These are phyloP conservation scores for Hsuehochloa calcarea DNA, from an alignment of 176 grass and related monocot species.

Conservation along the genomic window DNA sequence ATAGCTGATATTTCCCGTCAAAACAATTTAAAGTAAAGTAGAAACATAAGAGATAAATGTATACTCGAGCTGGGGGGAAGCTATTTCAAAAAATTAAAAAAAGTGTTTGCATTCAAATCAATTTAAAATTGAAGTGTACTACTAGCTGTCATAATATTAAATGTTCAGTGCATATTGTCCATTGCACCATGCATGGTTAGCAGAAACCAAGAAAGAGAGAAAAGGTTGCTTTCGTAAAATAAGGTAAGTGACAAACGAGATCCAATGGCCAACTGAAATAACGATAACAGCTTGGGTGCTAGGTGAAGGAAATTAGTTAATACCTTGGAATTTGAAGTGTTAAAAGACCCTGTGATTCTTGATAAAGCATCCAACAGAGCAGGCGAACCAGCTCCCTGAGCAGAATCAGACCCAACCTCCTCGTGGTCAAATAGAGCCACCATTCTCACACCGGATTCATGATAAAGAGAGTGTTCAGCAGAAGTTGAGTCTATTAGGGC, in stretches of 20 bases:
- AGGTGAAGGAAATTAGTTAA: conserved; percentile 9
- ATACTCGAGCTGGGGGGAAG: background rate
- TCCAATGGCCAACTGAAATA: background rate
- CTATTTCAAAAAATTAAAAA: background rate
- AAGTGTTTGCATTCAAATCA: background rate
- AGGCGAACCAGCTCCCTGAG: conserved; percentile 96
- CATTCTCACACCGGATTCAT: conserved; percentile 93
- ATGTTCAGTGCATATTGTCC: background rate
- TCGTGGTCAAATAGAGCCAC: conserved; percentile 96
- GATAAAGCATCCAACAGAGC: conserved; percentile 92
- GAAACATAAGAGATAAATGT: background rate
- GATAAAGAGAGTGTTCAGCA: conserved; percentile 50
- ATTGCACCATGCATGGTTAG: background rate
- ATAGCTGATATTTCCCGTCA: background rate
- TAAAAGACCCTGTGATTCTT: conserved; percentile 83
- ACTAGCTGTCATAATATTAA: background rate
- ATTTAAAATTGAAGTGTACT: background rate
- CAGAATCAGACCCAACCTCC: conserved; percentile 93
- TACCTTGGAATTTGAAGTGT: conserved; percentile 67
- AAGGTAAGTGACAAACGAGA: conserved; percentile 5
- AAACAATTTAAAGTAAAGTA: background rate
- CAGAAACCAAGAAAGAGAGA: background rate
- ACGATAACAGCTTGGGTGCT: background rate
- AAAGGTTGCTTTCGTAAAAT: background rate
- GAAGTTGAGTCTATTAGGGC: conserved; percentile 79